These are phyloP conservation scores for Acanthamoeba castellanii DNA, from an alignment of 208 protist species.

Conservation along the genomic window DNA sequence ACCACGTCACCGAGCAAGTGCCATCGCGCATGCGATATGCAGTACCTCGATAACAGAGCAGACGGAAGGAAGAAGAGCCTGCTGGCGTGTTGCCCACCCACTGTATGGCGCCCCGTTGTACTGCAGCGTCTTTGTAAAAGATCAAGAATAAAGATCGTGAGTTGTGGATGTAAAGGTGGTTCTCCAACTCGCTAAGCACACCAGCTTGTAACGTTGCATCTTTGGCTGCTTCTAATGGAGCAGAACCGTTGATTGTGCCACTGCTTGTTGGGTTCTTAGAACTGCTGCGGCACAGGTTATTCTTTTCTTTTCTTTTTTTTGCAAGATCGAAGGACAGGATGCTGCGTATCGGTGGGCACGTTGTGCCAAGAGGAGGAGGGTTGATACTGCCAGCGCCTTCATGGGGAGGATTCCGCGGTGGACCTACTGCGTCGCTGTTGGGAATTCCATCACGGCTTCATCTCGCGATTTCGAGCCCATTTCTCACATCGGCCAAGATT, in stretches of 20 bases:
- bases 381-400: not conserved
- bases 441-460: not conserved
- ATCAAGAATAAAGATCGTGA: not conserved
- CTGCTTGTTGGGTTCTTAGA: not conserved
- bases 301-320: not conserved
- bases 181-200: not conserved
- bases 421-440: not conserved
- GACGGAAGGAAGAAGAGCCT: not conserved
- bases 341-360: not conserved
- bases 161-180: not conserved
- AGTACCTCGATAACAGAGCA: slow-evolving; percentile 23
- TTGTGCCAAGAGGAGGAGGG: no score
- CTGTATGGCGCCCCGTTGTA: slow-evolving; percentile 28
- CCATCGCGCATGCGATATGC: not conserved
- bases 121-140: not conserved
- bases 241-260: not conserved
- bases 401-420: not conserved
- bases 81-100: not conserved
- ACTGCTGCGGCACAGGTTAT: not conserved
- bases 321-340: not conserved
- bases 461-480: not conserved
- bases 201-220: slow-evolving; percentile 29
- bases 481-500: slow-evolving; percentile 1
- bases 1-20: not conserved
- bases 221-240: not conserved